These are phyloP conservation scores for Bipolaris bicolor DNA, from an alignment of 2,329 filamentous ascomycete genomes.

Conservation along the genomic window DNA sequence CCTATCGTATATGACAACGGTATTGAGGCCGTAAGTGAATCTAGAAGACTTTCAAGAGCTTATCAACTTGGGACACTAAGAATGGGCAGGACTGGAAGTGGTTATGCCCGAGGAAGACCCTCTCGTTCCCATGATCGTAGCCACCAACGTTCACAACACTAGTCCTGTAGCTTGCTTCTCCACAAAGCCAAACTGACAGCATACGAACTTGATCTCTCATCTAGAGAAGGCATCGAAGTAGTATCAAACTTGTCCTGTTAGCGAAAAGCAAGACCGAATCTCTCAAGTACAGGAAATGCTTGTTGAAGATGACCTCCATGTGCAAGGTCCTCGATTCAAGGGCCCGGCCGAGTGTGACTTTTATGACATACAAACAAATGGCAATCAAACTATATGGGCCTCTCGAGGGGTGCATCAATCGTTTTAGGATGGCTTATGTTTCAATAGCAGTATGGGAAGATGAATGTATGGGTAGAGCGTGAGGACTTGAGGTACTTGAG, in stretches of 20 bases:
- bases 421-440: conserved; percentile 29
- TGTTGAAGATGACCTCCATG: conserved; percentile 3
- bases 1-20: conserved; percentile 38
- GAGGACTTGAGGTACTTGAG: too few relatives aligned
- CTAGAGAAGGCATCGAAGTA: conserved; percentile 34
- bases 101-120: conserved; percentile 16
- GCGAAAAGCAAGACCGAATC: neutral
- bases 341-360: conserved; percentile 21
- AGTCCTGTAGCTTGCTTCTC: conserved; percentile 25
- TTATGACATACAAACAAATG: conserved; percentile 16
- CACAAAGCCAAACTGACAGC: conserved; percentile 31
- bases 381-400: conserved; percentile 31
- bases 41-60: conserved; percentile 13
- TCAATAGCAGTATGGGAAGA: neutral
- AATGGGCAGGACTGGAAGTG: conserved; percentile 22
- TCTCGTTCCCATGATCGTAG: conserved; percentile 9
- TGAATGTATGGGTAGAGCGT: conserved; percentile 12
- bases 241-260: conserved; percentile 12
- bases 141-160: conserved; percentile 9
- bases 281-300: conserved; percentile 8
- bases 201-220: conserved; percentile 26
- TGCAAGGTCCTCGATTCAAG: conserved; percentile 5
- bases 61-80: conserved; percentile 25
- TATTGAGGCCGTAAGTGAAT: conserved; percentile 46
- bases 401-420: conserved; percentile 36